phyloP scores from a whole-genome alignment of 768 basidiomycete species.

The Gelatoporia subvermispora region DNA sequence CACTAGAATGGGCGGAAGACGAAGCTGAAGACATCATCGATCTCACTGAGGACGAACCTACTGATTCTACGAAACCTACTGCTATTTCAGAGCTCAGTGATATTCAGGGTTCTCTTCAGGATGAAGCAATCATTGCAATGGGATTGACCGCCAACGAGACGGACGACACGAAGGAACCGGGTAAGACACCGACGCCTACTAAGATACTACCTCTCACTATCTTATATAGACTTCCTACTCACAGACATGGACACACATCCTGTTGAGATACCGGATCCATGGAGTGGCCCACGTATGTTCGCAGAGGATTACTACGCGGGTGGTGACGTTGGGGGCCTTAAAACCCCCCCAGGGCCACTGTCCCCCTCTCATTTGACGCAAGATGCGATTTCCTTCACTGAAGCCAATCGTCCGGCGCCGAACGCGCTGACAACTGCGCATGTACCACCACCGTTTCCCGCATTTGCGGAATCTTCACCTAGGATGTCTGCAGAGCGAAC shows the following conservation, averaged over 20 bases:
- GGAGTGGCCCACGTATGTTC: slow-evolving; percentile 33
- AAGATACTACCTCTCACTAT: too few species aligned
- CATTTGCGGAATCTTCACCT: neutral
- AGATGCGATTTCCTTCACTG: too few species aligned
- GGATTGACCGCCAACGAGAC: too few species aligned
- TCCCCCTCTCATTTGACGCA: slow-evolving; percentile 23
- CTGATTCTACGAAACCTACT: too few species aligned
- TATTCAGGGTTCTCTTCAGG: too few species aligned
- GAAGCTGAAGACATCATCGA: neutral
- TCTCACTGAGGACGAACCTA: neutral
- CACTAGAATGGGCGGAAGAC: too few species aligned
- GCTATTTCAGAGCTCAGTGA: too few species aligned
- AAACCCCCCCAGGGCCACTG: neutral
- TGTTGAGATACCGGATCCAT: slow-evolving; percentile 32
- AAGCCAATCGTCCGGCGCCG: too few species aligned
- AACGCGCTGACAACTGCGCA: neutral
- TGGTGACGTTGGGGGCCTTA: slow-evolving; percentile 17
- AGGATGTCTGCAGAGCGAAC: neutral
- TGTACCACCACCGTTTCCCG: neutral
- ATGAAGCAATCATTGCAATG: too few species aligned
- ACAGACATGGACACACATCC: slow-evolving; percentile 7
- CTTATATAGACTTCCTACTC: neutral
- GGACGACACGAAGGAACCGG: too few species aligned
- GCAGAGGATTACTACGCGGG: slow-evolving; percentile 41
- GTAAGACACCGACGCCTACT: too few species aligned